Evolutionary conservation across 2,329 filamentous ascomycete genomes (phyloP), one percentile per base, ranked within the genome.

Genomic region (Penicillium polonicum): DNA sequence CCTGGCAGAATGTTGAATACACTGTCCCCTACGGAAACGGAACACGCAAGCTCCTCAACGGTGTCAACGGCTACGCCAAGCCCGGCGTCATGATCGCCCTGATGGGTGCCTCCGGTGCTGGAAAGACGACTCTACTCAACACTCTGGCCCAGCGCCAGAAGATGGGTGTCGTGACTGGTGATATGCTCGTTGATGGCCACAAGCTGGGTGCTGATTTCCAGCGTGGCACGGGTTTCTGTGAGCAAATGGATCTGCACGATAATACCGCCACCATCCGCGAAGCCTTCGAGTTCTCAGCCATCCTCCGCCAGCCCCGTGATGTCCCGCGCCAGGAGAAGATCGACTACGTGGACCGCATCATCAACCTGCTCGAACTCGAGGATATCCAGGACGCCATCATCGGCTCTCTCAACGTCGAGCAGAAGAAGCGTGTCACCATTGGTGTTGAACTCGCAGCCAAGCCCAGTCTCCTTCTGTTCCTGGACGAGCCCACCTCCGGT

Each of bases 81-180:
- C 91, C 91, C 1, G 90, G 91, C 19, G 76, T 88, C 19, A 87
- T 95, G 83, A 86, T 91, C 43, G 91, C 91, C 0, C 78, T 95
- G 1, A 90, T 94, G 80, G 91, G 91, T 53, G 89, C 88, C 2
- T 90, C 85, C 4, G 90, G 89, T 43, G 91, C 91, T 9, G 91
- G 91, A 13, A 95, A 95, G 76, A 92, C 90, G 0, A 94, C 91
- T 0, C 78, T 95, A 0, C 80, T 95, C 19, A 92, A 94, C 72
- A 91, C 88, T 0, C 75, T 90, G 2, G 86, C 89, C 0, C 89
- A 92, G 68, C 84, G 90, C 3, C 87, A 91, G 70, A 86, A 79
- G 17, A 81, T 79, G 54, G 87, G 88, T 56, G 80, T 88, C 12
- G 80, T 89, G 2, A 74, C 76, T n/a, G 88, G 88, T 13, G 83